Evolutionary conservation across 352 stramenopile species (phyloP), one percentile per base, ranked within the genome.

Genomic region (Phytophthora tubulina): DNA sequence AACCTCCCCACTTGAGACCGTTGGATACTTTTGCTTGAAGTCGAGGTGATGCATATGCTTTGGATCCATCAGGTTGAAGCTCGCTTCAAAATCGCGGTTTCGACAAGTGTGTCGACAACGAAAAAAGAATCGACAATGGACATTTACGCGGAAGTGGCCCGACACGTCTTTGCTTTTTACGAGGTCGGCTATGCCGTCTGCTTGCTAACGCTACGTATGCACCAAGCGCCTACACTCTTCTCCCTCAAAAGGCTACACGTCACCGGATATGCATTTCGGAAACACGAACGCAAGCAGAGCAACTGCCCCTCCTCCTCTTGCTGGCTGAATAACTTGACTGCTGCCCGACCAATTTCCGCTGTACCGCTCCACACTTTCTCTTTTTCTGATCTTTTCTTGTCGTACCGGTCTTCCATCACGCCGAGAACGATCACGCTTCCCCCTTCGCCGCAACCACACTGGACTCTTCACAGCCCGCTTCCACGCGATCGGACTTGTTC

Each of bases 191-290:
- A 65, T 32, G 52, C 38, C 69, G 48, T 65, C 63, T 72, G 49
- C 56, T 72, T 72, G 69, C 69, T 76, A 68, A 72, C 62, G 69
- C 55, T 73, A 76, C 63, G 42, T 65, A 76, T 76, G 56, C 50
- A 74, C 52, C 35, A 70, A 57, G 62, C 46, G 53, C 67, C 63
- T 73, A 56, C 67, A 60, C 62, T 46, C 48, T 62, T 57, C 66
- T 59, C 52, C 45, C 39, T 60, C 21, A 39, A 32, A 32, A 72
- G 61, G 54, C 62, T 54, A 67, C 54, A 77, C 70, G 58, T 73
- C 70, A 77, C 70, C 53, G 64, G 44, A 77, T 73, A 67, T 77
- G 63, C 63, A 77, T 58, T 52, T 61, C 48, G 53, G 59, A 30
- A 73, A 73, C 70, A 76, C 63, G 64, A 76, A 64, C 64, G 53